Evolutionary conservation across 1,139 yeast species (phyloP).

Genomic region (Kodamaea fungicola): DNA sequence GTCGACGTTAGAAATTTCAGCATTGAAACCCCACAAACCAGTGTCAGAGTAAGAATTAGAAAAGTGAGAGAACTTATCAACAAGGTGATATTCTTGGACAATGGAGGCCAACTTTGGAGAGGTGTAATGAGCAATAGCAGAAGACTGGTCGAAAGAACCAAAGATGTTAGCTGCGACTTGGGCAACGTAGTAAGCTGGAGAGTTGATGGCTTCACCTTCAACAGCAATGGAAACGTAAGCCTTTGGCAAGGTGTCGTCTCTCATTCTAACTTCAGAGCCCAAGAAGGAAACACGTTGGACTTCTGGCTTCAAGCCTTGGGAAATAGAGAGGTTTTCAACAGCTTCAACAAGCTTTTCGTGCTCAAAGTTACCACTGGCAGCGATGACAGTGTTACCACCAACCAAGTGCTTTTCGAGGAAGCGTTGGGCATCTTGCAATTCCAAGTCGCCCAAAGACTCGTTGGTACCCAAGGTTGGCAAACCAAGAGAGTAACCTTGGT

Average conservation of each 20-base stretch:
- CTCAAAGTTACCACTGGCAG: slow-evolving; percentile 68
- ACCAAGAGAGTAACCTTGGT: slow-evolving; percentile 78
- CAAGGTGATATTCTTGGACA: slow-evolving; percentile 68
- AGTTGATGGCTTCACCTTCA: slow-evolving; percentile 60
- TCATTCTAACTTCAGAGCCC: slow-evolving; percentile 82
- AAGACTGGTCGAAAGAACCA: slow-evolving; percentile 54
- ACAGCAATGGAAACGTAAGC: slow-evolving; percentile 76
- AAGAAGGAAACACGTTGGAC: slow-evolving; percentile 58
- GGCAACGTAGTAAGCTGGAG: slow-evolving; percentile 67
- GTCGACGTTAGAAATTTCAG: slow-evolving; percentile 56
- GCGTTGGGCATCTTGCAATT: slow-evolving; percentile 52
- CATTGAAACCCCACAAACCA: slow-evolving; percentile 80
- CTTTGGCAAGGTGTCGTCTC: slow-evolving; percentile 82
- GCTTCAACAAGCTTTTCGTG: slow-evolving; percentile 68
- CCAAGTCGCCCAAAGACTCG: slow-evolving; percentile 58
- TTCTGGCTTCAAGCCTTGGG: slow-evolving; percentile 55
- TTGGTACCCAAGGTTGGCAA: slow-evolving; percentile 72
- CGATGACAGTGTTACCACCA: slow-evolving; percentile 62
- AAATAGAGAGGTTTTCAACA: slow-evolving; percentile 46
- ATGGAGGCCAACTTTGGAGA: slow-evolving; percentile 83
- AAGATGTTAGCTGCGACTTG: slow-evolving; percentile 71
- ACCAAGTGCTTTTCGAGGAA: slow-evolving; percentile 57
- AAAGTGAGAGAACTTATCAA: slow-evolving; percentile 69
- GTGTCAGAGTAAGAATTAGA: slow-evolving; percentile 68
- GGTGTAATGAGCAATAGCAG: slow-evolving; percentile 60